Conservation (phyloP, 768 basidiomycete species). For the Boletales sp. region DNA sequence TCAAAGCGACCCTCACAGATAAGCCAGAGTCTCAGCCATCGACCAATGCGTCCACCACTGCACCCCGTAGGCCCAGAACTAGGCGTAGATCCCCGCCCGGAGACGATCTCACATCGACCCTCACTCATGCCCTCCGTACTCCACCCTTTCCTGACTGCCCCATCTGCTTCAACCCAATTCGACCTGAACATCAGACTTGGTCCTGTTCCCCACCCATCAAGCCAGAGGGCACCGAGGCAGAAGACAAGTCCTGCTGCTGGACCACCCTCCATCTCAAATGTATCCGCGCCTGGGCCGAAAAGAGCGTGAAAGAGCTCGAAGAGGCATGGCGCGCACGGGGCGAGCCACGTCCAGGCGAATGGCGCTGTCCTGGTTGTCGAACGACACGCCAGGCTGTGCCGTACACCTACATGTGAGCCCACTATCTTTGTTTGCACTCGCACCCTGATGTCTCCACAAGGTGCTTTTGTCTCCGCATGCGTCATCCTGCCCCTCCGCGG, state of each 20-base stretch:
- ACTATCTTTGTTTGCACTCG: too few species aligned
- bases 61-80: slow-evolving; percentile 8
- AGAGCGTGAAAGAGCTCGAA: slow-evolving; percentile 68
- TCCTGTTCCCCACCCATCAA: slow-evolving; percentile 65
- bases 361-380: slow-evolving; percentile 95
- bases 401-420: slow-evolving; percentile 53
- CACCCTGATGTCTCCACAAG: slow-evolving; percentile 32
- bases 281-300: slow-evolving; percentile 82
- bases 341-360: slow-evolving; percentile 67
- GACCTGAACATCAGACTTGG: slow-evolving; percentile 80
- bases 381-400: slow-evolving; percentile 67
- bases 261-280: slow-evolving; percentile 90
- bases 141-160: slow-evolving; percentile 76
- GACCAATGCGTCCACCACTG: not conserved
- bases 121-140: slow-evolving; percentile 61
- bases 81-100: slow-evolving; percentile 13
- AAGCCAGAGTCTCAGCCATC: not conserved
- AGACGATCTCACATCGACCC: slow-evolving; percentile 72
- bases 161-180: slow-evolving; percentile 80
- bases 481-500: slow-evolving; percentile 69
- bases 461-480: slow-evolving; percentile 79
- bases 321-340: slow-evolving; percentile 75
- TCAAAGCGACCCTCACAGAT: slow-evolving; percentile 35
- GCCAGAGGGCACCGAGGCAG: not conserved
- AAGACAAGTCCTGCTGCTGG: slow-evolving; percentile 63